Conservation (phyloP, 2,329 filamentous ascomycete species). For the Fusarium siculi region DNA sequence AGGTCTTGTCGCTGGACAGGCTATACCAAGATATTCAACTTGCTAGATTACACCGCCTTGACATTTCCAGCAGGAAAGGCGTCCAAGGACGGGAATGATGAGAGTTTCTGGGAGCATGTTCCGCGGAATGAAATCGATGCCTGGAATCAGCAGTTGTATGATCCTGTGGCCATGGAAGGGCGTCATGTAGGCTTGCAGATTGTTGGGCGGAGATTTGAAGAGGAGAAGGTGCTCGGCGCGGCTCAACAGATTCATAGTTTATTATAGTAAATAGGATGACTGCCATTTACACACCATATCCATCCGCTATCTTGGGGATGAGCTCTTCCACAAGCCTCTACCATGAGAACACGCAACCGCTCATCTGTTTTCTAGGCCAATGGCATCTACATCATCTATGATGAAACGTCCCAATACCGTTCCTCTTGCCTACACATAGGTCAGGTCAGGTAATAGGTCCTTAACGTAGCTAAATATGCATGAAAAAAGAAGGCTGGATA, state of each 20-base stretch:
- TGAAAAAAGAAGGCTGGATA: background rate
- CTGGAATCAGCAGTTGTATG: background rate
- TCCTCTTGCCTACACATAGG: rapidly evolving
- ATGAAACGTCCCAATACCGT: rapidly evolving
- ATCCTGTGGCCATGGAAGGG: background rate
- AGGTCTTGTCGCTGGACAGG: background rate
- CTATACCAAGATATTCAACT: background rate
- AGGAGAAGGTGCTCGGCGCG: background rate
- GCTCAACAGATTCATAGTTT: background rate
- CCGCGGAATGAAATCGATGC: background rate
- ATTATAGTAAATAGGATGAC: background rate
- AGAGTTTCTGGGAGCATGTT: background rate
- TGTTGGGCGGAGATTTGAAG: background rate
- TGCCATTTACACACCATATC: background rate
- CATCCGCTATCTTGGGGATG: background rate
- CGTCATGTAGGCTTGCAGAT: background rate
- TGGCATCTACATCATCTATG: background rate
- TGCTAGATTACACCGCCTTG: background rate
- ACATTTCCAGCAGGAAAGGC: background rate
- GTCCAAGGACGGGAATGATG: background rate
- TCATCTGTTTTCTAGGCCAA: background rate
- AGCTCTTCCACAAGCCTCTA: background rate
- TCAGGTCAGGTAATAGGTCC: rapidly evolving
- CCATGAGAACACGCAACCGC: background rate
- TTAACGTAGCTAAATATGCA: background rate